A percentile compares a stretch with the other conserved stretches of the same genome.
Evolutionary conservation across 768 basidiomycete genomes (phyloP).

Genomic region (Tephrocybe sp.): DNA sequence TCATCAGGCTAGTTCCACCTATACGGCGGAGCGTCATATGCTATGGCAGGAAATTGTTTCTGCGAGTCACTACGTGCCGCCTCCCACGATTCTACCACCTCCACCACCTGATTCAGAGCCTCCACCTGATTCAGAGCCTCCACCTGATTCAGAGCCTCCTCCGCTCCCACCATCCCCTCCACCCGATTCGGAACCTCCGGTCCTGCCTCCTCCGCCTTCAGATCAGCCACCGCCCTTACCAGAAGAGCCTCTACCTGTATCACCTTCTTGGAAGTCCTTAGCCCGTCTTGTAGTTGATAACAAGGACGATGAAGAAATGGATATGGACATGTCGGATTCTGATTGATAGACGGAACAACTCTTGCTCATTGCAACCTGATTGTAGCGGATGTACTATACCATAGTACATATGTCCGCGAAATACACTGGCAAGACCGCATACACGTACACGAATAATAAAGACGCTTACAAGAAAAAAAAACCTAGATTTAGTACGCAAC

Average conservation of each 20-base stretch:
- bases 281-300: too few relatives aligned
- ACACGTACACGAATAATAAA: too few relatives aligned
- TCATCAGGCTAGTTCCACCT: conserved; percentile 20
- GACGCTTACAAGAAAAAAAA: too few relatives aligned
- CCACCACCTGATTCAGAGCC: too few relatives aligned
- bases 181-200: conserved; percentile 3
- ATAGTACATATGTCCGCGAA: too few relatives aligned
- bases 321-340: conserved; percentile 36
- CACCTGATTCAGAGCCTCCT: conserved; percentile 27
- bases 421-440: too few relatives aligned
- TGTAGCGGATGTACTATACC: too few relatives aligned
- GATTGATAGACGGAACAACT: conserved; percentile 10
- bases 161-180: conserved; percentile 28
- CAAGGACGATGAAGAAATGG: conserved; percentile 13
- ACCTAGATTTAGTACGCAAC: conserved; percentile 41
- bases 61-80: conserved; percentile 16
- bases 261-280: too few relatives aligned
- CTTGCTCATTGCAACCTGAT: too few relatives aligned
- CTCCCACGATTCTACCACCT: conserved; percentile 3
- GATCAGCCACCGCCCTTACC: neutral
- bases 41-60: conserved; percentile 40
- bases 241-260: neutral
- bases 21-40: conserved; percentile 36
- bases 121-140: too few relatives aligned
- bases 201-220: conserved; percentile 22